A percentile compares a stretch with the other conserved stretches of the same genome.
phyloP scores from a whole-genome alignment of 768 basidiomycete genomes.

The Austroboletus festivus region DNA sequence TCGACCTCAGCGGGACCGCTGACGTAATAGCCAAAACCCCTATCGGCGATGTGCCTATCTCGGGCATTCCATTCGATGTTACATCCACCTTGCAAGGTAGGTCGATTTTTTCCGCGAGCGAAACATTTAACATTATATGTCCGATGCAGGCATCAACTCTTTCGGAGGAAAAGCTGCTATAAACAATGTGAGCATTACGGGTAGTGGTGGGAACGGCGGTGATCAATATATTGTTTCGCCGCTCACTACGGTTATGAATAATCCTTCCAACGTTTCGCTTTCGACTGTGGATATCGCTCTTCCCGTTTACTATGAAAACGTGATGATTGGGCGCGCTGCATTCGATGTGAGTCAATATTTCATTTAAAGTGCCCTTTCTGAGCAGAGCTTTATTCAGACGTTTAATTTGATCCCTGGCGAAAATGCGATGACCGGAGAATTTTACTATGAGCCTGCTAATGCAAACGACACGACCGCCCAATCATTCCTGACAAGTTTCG shows the following conservation, averaged over 20 bases:
- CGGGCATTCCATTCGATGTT: slow-evolving; percentile 61
- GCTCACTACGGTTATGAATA: slow-evolving; percentile 54
- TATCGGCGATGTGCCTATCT: slow-evolving; percentile 65
- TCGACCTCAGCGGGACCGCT: slow-evolving; percentile 54
- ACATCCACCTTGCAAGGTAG: slow-evolving; percentile 52
- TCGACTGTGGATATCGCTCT: slow-evolving; percentile 56
- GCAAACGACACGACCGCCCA: slow-evolving; percentile 65
- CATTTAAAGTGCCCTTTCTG: background rate
- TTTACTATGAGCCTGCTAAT: slow-evolving; percentile 64
- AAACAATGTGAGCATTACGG: slow-evolving; percentile 56
- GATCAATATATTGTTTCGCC: slow-evolving; percentile 56
- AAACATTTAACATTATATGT: background rate
- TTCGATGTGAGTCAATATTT: slow-evolving; percentile 44
- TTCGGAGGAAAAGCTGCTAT: slow-evolving; percentile 54
- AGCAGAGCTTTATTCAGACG: slow-evolving; percentile 33
- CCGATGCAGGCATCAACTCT: slow-evolving; percentile 48
- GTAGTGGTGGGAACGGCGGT: slow-evolving; percentile 64
- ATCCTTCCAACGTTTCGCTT: slow-evolving; percentile 68
- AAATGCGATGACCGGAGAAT: slow-evolving; percentile 53
- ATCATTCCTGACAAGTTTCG: slow-evolving; percentile 57
- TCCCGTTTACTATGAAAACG: slow-evolving; percentile 54
- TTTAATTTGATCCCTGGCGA: slow-evolving; percentile 58
- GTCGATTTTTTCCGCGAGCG: background rate
- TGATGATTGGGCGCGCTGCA: slow-evolving; percentile 55
- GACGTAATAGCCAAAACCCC: slow-evolving; percentile 58